Conservation (phyloP, 2,329 filamentous ascomycete genomes). For the Domatiomyces catenatus region DNA sequence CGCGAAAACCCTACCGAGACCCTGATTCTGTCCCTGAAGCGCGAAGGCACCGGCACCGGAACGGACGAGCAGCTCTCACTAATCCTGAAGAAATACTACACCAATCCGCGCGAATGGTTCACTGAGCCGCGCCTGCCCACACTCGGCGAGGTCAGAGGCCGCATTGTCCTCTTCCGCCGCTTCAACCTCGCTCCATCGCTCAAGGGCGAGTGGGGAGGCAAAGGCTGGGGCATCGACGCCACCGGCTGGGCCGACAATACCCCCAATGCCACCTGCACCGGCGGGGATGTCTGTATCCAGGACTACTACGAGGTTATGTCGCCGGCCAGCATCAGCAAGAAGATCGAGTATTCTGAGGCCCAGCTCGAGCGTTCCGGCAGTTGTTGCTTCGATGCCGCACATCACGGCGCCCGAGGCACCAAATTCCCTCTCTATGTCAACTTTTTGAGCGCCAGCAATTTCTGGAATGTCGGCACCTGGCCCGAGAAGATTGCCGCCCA, state of each 20-base stretch:
- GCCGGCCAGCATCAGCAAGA: slow-evolving; percentile 59
- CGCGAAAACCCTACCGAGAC: slow-evolving; percentile 64
- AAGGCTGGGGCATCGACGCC: slow-evolving; percentile 44
- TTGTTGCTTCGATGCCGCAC: slow-evolving; percentile 32
- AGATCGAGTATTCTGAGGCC: slow-evolving; percentile 56
- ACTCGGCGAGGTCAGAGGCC: slow-evolving; percentile 64
- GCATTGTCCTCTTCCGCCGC: slow-evolving; percentile 69
- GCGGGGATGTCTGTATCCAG: slow-evolving; percentile 68
- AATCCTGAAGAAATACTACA: slow-evolving; percentile 60
- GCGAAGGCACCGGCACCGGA: slow-evolving; percentile 68
- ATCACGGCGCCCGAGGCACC: slow-evolving; percentile 22
- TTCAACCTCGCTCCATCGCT: slow-evolving; percentile 47
- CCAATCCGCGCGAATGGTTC: slow-evolving; percentile 53
- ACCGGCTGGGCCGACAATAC: slow-evolving; percentile 80
- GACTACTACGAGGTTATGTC: slow-evolving; percentile 85
- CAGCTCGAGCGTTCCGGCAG: slow-evolving; percentile 51
- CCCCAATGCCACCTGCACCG: slow-evolving; percentile 52
- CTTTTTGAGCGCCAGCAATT: slow-evolving; percentile 81
- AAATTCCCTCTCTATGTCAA: slow-evolving; percentile 65
- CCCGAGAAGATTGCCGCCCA: slow-evolving; percentile 79
- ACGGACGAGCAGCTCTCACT: slow-evolving; percentile 64
- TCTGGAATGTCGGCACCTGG: slow-evolving; percentile 86
- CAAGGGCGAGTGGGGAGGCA: slow-evolving; percentile 30
- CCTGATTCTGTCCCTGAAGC: slow-evolving; percentile 74
- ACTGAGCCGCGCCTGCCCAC: slow-evolving; percentile 60